Percentiles rank a stretch among this genome's conserved stretches.
phyloP scores from a whole-genome alignment of 2,329 filamentous ascomycete genomes.

The Hymenoscyphus fructigenus region DNA sequence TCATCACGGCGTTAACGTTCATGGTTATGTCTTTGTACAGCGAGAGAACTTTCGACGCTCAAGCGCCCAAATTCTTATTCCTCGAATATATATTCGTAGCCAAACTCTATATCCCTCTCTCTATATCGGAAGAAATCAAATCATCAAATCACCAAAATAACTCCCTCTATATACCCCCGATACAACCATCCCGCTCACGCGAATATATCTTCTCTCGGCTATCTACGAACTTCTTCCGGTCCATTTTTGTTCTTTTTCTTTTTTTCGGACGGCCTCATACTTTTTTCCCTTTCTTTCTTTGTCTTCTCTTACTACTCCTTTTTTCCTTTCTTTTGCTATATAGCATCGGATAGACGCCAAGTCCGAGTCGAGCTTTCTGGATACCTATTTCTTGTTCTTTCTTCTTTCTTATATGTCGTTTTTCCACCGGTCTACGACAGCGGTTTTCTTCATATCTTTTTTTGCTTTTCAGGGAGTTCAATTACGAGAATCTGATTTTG shows the following conservation, averaged over 20 bases:
- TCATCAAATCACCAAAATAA: neutral
- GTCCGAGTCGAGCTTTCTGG: too few relatives aligned
- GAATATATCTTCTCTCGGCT: slow-evolving; percentile 20
- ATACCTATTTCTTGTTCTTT: too few relatives aligned
- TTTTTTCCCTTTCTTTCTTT: neutral
- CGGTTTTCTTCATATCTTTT: too few relatives aligned
- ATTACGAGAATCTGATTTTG: too few relatives aligned
- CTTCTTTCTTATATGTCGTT: neutral
- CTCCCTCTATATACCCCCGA: slow-evolving; percentile 31
- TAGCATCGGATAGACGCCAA: too few relatives aligned
- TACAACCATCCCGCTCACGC: slow-evolving; percentile 35
- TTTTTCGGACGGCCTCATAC: neutral
- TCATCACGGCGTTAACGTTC: slow-evolving; percentile 17
- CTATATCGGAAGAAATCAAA: neutral
- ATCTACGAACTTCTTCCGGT: neutral
- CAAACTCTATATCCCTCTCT: neutral
- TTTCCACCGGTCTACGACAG: neutral
- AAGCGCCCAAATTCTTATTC: neutral
- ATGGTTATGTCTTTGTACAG: slow-evolving; percentile 15
- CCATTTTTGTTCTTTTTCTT: neutral
- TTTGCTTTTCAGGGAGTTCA: too few relatives aligned
- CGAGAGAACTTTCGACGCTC: neutral
- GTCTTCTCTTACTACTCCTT: neutral
- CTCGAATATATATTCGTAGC: neutral
- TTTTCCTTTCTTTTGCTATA: neutral